Evolutionary conservation across 495 filamentous ascomycete genomes (phyloP), one percentile per base, ranked within the genome.

Genomic region (Neurospora sp.): DNA sequence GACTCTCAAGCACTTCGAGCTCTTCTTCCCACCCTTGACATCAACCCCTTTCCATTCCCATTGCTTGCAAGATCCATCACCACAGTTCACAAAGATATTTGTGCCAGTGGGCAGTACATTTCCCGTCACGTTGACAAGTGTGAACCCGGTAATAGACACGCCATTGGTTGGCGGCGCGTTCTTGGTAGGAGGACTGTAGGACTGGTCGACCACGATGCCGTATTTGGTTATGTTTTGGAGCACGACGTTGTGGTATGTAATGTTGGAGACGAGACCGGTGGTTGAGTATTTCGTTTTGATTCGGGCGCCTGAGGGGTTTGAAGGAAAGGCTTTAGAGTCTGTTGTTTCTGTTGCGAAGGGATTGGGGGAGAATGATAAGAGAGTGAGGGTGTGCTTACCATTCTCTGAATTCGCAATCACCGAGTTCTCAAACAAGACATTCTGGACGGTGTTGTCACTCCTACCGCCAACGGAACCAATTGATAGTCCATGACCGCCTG

Each of bases 401-500:
- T 91, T 91, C 75, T 85, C 77, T 2, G 86, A 89, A 82, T 90
- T 79, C 39, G 82, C 77, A 77, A 91, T 87, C 66, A 82, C 84
- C 14, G 71, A 72, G 10, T 72, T 49, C 23, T 72, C 39, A 11
- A 75, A 75, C 39, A 71, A 12, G 35, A 92, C 87, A 75, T 83
- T 86, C 27, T 81, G 74, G 73, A 91, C 90, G 38, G 77, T 86
- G 85, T 92, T 92, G 79, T 90, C 81, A 44, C 74, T 76, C n/a
- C 89, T 87, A 6, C 87, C 88, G 44, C 91, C 90, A 23, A 93
- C 88, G 20, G 87, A 90, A n/a, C 91, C 90, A 74, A 93, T 91
- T 71, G 87, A 90, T 14, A 92, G 80, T n/a, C 90, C 90, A 79
- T 91, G 90, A n/a, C 89, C 89, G 12, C 89, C 89, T 41, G 83